phyloP scores from a whole-genome alignment of 768 basidiomycete species.

The Auriculariales sp. region DNA sequence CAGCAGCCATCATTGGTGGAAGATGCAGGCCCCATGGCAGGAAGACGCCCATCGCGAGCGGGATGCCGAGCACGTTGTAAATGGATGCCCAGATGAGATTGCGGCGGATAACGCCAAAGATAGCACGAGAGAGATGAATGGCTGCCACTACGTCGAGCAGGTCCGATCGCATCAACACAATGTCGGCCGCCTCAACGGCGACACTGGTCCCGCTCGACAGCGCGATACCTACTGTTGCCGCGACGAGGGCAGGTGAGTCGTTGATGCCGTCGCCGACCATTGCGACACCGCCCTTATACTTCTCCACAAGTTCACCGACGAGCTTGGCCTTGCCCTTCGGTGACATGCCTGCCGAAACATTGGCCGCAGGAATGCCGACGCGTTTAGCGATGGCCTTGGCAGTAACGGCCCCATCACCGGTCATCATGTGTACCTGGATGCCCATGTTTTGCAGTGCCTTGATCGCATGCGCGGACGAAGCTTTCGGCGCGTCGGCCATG shows the following conservation, averaged over 20 bases:
- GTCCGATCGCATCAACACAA: slow-evolving; percentile 95
- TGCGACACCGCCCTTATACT: slow-evolving; percentile 59
- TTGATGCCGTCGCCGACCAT: slow-evolving; percentile 99
- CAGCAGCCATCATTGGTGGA: slow-evolving; percentile 98
- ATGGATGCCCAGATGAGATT: slow-evolving; percentile 95
- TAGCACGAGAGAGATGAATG: slow-evolving; percentile 74
- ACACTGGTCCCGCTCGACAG: slow-evolving; percentile 93
- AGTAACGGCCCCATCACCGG: slow-evolving; percentile 78
- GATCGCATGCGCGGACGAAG: slow-evolving; percentile 73
- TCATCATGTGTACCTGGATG: slow-evolving; percentile 85
- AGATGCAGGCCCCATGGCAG: slow-evolving; percentile 84
- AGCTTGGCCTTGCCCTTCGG: slow-evolving; percentile 90
- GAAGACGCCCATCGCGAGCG: slow-evolving; percentile 94
- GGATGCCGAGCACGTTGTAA: slow-evolving; percentile 87
- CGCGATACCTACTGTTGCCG: slow-evolving; percentile 91
- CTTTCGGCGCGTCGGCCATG: slow-evolving; percentile 76
- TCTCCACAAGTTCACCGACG: slow-evolving; percentile 65
- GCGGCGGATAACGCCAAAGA: slow-evolving; percentile 80
- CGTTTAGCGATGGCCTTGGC: slow-evolving; percentile 80
- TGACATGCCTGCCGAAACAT: slow-evolving; percentile 86
- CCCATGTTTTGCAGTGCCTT: slow-evolving; percentile 75
- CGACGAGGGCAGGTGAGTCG: slow-evolving; percentile 93
- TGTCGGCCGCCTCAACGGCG: slow-evolving; percentile 95
- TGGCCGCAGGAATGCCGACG: slow-evolving; percentile 70
- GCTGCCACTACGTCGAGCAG: slow-evolving; percentile 95